Base-by-base conservation (phyloP, 2,329 filamentous ascomycete species). In the Scedosporium boydii region DNA sequence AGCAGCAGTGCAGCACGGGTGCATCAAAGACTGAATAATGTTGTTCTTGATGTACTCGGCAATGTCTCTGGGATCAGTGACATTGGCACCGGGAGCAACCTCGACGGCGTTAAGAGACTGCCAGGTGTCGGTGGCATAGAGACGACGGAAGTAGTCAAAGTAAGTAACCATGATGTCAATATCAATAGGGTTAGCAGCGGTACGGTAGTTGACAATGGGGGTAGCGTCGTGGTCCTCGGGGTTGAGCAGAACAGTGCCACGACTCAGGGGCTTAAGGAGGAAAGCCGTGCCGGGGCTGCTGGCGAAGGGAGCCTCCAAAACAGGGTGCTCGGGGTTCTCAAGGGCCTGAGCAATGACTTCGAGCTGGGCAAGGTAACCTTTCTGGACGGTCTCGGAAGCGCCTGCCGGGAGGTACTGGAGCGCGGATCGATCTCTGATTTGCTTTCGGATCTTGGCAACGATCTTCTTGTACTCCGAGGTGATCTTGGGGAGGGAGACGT, bases 1-100 rank as follows among this genome's bases (percentile, higher is more conserved):
- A 3, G 77, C 73, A 18, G 75, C 70, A 6, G 77, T 78, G 46
- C 77, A 75, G 44, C 70, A 72, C 2, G 76, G 72, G 68, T 79
- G 76, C 65, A 76, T 77, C 62, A 75, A 74, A 2, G 74, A 67
- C 74, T 64, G 74, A 70, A 65, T 64, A 9, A 77, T 66, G 46
- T 56, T 68, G 29, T 66, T 53, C 62, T 68, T 70, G 46, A 72
- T 60, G 61, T 66, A 70, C 27, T 66, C 65, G 41, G 65, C 63
- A 44, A 69, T 62, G 42, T 46, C 66, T 23, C 27, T 63, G 27
- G 66, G 60, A 10, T 59, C 26, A 4, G 66, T 67, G 38, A 72
- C 61, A 7, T 67, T 59, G 18, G 64, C 56, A 2, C 73, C 74
- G 2, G 74, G 73, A 0, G 64, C 59, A 7, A 69, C 66, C 64